Evolutionary conservation across 306 rosid genomes (phyloP).

Genomic region (Cicer chorassanicum): DNA sequence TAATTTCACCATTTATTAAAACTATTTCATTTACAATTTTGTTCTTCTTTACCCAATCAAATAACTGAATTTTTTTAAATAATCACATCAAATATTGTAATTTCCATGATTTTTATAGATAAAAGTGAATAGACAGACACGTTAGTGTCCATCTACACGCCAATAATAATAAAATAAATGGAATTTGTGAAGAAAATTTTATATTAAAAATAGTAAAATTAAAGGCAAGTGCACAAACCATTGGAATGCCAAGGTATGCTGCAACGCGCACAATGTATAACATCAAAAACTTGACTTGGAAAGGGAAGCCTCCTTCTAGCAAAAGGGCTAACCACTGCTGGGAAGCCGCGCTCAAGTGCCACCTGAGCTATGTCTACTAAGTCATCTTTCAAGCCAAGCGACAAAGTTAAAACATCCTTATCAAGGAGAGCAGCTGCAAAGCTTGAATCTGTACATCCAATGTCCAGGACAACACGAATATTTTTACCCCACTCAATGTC

Average conservation of each 20-base stretch:
- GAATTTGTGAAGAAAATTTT: conserved; percentile 14
- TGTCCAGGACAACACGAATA: conserved; percentile 80
- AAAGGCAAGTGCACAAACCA: conserved; percentile 54
- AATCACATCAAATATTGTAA: no score
- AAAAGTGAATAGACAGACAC: no score
- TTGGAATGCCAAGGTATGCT: conserved; percentile 79
- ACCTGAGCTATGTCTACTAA: conserved; percentile 89
- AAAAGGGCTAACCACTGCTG: conserved; percentile 75
- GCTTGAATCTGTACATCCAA: conserved; percentile 80
- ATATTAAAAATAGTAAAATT: neutral
- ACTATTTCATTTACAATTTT: no score
- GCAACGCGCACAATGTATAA: conserved; percentile 86
- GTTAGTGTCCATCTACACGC: no score
- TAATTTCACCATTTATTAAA: no score
- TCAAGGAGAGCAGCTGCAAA: conserved; percentile 76
- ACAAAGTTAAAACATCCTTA: conserved; percentile 75
- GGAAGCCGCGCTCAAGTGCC: conserved; percentile 89
- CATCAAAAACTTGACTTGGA: conserved; percentile 87
- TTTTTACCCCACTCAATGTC: conserved; percentile 98
- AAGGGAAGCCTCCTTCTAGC: conserved; percentile 84
- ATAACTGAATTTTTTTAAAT: no score
- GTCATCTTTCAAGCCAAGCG: conserved; percentile 91
- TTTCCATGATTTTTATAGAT: no score
- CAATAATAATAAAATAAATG: neutral
- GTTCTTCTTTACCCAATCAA: no score